Base-by-base conservation (phyloP, 768 basidiomycete genomes). In the Suillus sp. region DNA sequence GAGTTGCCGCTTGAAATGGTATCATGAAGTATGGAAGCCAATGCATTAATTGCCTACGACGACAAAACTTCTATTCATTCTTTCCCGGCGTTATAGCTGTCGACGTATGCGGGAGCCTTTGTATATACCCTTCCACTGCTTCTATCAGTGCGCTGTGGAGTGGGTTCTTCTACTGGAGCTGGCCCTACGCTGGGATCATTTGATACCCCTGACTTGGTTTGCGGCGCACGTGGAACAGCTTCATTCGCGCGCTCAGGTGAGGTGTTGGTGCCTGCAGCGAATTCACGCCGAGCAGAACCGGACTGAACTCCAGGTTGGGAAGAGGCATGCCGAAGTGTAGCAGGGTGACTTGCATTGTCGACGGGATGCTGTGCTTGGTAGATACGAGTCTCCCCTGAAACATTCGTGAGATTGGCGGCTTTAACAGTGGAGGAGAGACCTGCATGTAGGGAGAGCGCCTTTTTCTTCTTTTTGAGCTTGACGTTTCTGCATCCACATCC, bases 331-430 rank as follows among this genome's bases (percentile, higher is more conserved):
- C 32, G 37, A 10, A 62, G 62, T 38, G 61, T 67, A 3, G 54
- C 40, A 11, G 73, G 74, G 63, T 42, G 68, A 18, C 40, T 60
- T 0, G 70, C 64, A 25, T 68, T 70, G 8, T 68, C 60, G 14
- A 54, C 62, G 11, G 57, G 60, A 37, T 60, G 58, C 14, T 71
- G 70, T 1, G 68, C 73, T 48, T 72, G 69, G 14, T 67, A 25
- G 38, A 76, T 67, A 18, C 75, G 74, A 53, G 66, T 62, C 64
- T 75, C 69, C 73, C 71, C 74, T 71, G 48, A 11, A 40, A 34
- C 16, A 50, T 50, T 30, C 14, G 59, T 25, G 30, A 45, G 16
- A n/a, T n/a, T 9, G 10, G 18, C 43, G 40, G 25, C 40, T 25
- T n/a, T 22, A 22, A 32, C 53, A 27, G 13, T 37, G 13, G 14